phyloP scores from a whole-genome alignment of 331 rosid genomes.

The Spiraea crenata region DNA sequence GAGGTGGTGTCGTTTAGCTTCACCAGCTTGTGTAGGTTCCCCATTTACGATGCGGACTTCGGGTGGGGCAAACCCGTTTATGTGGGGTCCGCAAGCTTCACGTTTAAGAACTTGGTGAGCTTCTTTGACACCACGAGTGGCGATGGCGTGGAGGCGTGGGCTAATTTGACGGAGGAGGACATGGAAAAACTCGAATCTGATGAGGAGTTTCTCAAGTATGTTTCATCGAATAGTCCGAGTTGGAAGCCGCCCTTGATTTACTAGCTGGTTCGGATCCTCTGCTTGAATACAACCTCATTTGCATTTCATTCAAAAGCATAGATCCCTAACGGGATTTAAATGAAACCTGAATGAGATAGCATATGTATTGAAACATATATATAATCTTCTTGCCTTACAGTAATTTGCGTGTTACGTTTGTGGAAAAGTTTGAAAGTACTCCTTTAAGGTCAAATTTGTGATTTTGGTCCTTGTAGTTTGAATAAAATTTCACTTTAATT shows the following conservation, averaged over 20 bases:
- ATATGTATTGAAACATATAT: too few species aligned
- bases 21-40: slow-evolving; percentile 35
- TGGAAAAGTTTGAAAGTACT: too few species aligned
- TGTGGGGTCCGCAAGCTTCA: slow-evolving; percentile 12
- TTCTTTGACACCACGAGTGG: slow-evolving; percentile 18
- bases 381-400: too few species aligned
- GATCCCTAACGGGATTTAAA: too few species aligned
- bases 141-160: slow-evolving; percentile 18
- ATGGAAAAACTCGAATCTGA: slow-evolving; percentile 16
- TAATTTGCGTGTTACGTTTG: too few species aligned
- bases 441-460: too few species aligned
- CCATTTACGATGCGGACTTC: slow-evolving; percentile 26
- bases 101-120: slow-evolving; percentile 18
- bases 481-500: too few species aligned
- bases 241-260: not conserved
- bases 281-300: too few species aligned
- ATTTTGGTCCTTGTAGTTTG: too few species aligned
- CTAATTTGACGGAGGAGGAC: slow-evolving; percentile 10
- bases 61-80: slow-evolving; percentile 29
- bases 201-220: slow-evolving; percentile 20
- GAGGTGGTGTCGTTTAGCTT: slow-evolving; percentile 24
- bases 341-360: too few species aligned
- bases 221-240: not conserved
- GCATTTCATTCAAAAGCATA: too few species aligned
- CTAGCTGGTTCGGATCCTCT: not conserved